A percentile compares a stretch with the other conserved stretches of the same genome.
Evolutionary conservation across 768 basidiomycete genomes (phyloP).

Genomic region (Amanita molliuscula): DNA sequence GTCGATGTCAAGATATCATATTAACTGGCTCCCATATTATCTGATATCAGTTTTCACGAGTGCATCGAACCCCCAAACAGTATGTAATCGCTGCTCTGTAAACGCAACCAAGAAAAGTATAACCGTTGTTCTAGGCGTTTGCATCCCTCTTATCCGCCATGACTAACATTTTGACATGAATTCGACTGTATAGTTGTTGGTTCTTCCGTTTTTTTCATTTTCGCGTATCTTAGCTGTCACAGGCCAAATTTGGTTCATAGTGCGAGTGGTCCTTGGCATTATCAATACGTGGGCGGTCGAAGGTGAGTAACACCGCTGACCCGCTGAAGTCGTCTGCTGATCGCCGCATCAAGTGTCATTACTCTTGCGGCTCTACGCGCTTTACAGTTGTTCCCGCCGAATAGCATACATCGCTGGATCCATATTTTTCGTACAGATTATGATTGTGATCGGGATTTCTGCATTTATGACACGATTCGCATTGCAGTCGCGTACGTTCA

Average conservation of each 20-base stretch:
- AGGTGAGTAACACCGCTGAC: background rate
- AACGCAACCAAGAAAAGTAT: background rate
- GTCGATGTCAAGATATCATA: background rate
- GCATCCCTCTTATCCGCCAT: background rate
- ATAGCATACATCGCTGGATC: background rate
- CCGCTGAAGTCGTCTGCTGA: no score
- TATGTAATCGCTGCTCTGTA: background rate
- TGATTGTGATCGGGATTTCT: background rate
- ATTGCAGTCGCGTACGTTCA: background rate
- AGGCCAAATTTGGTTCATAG: background rate
- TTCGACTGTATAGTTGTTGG: no score
- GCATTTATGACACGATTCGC: background rate
- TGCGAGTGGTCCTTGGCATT: background rate
- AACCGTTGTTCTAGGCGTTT: background rate
- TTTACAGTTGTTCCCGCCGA: background rate
- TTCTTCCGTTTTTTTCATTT: no score
- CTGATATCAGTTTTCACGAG: background rate
- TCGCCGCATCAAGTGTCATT: background rate
- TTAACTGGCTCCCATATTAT: background rate
- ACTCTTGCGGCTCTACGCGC: background rate
- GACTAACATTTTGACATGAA: background rate
- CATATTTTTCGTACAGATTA: background rate
- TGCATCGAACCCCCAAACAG: background rate
- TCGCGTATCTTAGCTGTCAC: background rate
- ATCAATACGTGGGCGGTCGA: background rate